Base-by-base conservation (phyloP, 805 yeast species). In the Candida germanica region DNA sequence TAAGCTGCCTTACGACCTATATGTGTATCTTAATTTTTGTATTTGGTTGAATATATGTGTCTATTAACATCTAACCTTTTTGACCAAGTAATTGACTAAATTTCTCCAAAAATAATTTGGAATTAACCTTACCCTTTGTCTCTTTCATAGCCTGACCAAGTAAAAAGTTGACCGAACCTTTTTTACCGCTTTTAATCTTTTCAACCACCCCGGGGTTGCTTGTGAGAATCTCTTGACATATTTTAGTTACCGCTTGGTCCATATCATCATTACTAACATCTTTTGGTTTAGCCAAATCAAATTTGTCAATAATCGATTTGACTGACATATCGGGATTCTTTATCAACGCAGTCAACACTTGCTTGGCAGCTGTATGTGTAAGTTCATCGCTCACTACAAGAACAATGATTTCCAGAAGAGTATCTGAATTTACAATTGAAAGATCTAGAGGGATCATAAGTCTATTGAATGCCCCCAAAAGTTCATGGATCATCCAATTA, bases 61-160 rank as follows among this genome's bases (percentile, higher is more conserved):
- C n/a, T n/a, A n/a, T n/a, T n/a, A n/a, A n/a, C n/a, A n/a, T n/a
- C n/a, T n/a, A n/a, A n/a, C n/a, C n/a, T n/a, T n/a, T n/a, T n/a
- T n/a, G n/a, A n/a, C n/a, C n/a, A n/a, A n/a, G n/a, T 14, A 61
- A 35, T 18, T 47, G 42, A 8, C 44, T 42, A 26, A 66, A 62
- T 33, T 49, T 58, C 17, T 36, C 35, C 14, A 53, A 55, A 22
- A 51, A 61, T 46, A 21, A 46, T 31, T 43, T 56, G 10, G 72
- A 71, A 44, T 44, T 58, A 18, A 73, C 64, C 40, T 64, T 72
- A 3, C 97, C 97, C 46, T 80, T 83, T 2, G 87, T 75, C 37
- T 71, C 64, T 49, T 79, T 77, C 95, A 93, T 87, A 13, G 87
- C 94, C 52, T 76, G 77, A 1, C 97, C 98, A 3, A 93, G 72